phyloP scores from a whole-genome alignment of 495 filamentous ascomycete genomes.

The Tetracladium setigerum region DNA sequence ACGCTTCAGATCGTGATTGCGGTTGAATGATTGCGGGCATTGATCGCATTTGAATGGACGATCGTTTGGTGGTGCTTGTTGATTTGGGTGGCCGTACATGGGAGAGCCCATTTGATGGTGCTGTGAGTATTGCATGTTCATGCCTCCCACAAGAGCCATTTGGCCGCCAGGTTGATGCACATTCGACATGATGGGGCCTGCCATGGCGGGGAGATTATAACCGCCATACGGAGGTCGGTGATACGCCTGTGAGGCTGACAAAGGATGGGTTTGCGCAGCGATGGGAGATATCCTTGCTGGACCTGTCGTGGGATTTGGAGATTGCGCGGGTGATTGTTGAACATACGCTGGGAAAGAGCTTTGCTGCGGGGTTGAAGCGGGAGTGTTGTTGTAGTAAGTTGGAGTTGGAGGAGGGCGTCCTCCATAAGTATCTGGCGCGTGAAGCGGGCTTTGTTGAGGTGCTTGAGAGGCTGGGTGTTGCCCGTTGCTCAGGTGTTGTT shows the following conservation, averaged over 20 bases:
- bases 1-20: conserved; percentile 94
- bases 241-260: conserved; percentile 34
- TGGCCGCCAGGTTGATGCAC: conserved; percentile 63
- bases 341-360: conserved; percentile 46
- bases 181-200: conserved; percentile 66
- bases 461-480: conserved; percentile 37
- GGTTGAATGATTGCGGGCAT: conserved; percentile 89
- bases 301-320: conserved; percentile 49
- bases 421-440: conserved; percentile 54
- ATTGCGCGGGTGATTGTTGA: conserved; percentile 50
- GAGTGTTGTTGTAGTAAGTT: conserved; percentile 49
- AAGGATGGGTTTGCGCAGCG: conserved; percentile 36
- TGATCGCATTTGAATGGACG: conserved; percentile 91
- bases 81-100: conserved; percentile 30
- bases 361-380: conserved; percentile 60
- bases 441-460: conserved; percentile 52
- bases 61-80: conserved; percentile 52
- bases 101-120: conserved; percentile 22
- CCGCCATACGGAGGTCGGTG: conserved; percentile 45
- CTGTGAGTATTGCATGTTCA: conserved; percentile 39
- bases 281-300: conserved; percentile 47
- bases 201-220: conserved; percentile 52
- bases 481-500: conserved; percentile 14
- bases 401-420: conserved; percentile 52
- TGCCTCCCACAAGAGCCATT: conserved; percentile 59